These are phyloP conservation scores for Lipomyces chichibuensis DNA, from an alignment of 805 yeast genomes.

Conservation along the genomic window DNA sequence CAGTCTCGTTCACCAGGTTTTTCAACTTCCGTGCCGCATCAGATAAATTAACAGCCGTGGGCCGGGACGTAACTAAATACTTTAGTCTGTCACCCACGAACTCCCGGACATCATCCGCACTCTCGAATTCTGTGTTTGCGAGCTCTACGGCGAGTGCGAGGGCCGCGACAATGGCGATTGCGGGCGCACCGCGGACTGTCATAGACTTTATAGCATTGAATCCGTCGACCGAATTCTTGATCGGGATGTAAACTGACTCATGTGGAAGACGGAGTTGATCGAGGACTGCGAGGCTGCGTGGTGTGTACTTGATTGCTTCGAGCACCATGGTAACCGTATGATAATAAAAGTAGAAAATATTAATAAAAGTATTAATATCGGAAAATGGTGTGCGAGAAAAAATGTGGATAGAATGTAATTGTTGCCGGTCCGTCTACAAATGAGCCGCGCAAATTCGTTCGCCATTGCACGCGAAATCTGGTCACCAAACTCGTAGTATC, in stretches of 20 bases:
- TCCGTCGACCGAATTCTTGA: constrained; percentile 72
- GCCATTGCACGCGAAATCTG: background rate
- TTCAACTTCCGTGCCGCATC: constrained; percentile 67
- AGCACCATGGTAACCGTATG: constrained; percentile 23
- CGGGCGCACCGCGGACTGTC: constrained; percentile 99
- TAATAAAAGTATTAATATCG: background rate
- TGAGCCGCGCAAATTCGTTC: background rate
- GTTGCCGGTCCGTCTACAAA: background rate
- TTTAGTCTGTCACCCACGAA: constrained; percentile 58
- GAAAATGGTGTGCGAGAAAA: background rate
- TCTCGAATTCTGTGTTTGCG: constrained; percentile 2
- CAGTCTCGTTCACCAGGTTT: constrained; percentile 38
- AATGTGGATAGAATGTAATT: background rate
- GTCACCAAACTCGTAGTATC: background rate
- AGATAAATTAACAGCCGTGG: constrained; percentile 91
- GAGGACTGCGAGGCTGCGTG: constrained; percentile 57
- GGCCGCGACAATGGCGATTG: constrained; percentile 93
- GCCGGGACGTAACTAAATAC: constrained; percentile 74
- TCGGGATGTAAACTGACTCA: constrained; percentile 65
- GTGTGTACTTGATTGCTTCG: constrained; percentile 33
- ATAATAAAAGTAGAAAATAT: background rate
- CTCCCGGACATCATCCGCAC: constrained; percentile 24
- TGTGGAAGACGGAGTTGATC: constrained; percentile 87
- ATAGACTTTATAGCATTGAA: constrained; percentile 79
- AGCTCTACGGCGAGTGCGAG: constrained; percentile 80